Evolutionary conservation across 1,284 basidiomycete genomes (phyloP).

Genomic region (Cryptococcus maquisensis): DNA sequence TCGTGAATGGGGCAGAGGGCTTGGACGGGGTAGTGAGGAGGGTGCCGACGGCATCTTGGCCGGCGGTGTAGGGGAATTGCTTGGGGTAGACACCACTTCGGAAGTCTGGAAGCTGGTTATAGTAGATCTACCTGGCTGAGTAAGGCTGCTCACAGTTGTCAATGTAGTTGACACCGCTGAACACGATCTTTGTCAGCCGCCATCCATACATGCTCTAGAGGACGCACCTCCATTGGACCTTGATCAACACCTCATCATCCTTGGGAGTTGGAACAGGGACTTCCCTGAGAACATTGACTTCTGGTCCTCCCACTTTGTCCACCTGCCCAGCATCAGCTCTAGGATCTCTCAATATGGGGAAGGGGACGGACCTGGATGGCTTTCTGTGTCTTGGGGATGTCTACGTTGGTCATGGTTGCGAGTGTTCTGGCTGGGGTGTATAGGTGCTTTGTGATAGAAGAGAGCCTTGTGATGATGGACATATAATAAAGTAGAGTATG

Average conservation of each 20-base stretch:
- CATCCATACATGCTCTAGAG: too few relatives aligned
- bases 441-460: too few relatives aligned
- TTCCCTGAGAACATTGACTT: constrained; percentile 59
- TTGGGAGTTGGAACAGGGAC: constrained; percentile 61
- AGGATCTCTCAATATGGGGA: not conserved
- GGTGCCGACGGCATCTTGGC: constrained; percentile 72
- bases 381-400: constrained; percentile 52
- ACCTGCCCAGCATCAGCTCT: constrained; percentile 29
- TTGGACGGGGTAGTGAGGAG: constrained; percentile 65
- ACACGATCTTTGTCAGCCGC: not conserved
- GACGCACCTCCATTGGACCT: constrained; percentile 55
- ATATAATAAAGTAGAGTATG: too few relatives aligned
- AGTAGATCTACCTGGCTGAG: not conserved
- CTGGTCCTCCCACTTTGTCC: constrained; percentile 62
- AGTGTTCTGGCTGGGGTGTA: not conserved
- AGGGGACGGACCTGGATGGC: constrained; percentile 48
- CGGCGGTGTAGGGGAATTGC: constrained; percentile 67
- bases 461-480: too few relatives aligned
- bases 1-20: constrained; percentile 44
- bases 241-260: constrained; percentile 69
- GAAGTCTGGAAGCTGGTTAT: constrained; percentile 30
- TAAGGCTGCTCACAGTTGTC: not conserved
- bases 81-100: constrained; percentile 52
- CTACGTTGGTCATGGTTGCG: not conserved
- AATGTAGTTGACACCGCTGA: not conserved